Base-by-base conservation (phyloP, 2,329 filamentous ascomycete species). In the Fusarium palustre region DNA sequence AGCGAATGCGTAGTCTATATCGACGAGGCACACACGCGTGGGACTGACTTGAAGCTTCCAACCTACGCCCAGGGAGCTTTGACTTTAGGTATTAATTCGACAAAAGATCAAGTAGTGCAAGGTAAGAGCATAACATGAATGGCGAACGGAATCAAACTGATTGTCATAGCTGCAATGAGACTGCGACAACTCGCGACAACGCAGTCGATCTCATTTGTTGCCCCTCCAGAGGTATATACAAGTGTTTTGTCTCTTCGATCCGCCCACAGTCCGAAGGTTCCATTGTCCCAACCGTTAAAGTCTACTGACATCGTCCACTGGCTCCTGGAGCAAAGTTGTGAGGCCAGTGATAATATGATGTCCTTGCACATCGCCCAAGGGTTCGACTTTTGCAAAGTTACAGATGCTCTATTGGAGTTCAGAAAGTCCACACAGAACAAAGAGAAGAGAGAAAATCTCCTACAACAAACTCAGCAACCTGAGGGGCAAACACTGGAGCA, bases 241-340 rank as follows among this genome's bases (percentile, higher is more conserved):
- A 10, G 31, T 34, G 31, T 34, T 34, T 16, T 34, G 15, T 34
- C 31, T 34, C 31, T 34, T 16, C 31, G 31, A 34, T 34, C 31
- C 13, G 31, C 31, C 31, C 31, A 34, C 15, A 34, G 31, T 16
- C 31, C 31, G 8, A 16, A 16, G 31, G 31, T 16, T 34, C 6
- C 15, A 34, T 2, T 3, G 15, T 8, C 31, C 0, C 31, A 34
- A 34, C 31, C 31, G 8, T 34, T 34, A 8, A 34, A 7, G 4
- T 75, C 73, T 3, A 13, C 55, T 2, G 67, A 76, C 25, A 68
- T 76, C 0, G 65, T 91, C 2, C 71, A 75, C 5, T 92, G 90
- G 90, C 81, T 92, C 0, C 80, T 92, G 0, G 82, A 90, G 45
- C 87, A 91, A 57, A 90, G 88, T 0, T 92, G 90, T 59, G 76